These are phyloP conservation scores for Conringia planisiliqua DNA, from an alignment of 345 rosid genomes.

Conservation along the genomic window DNA sequence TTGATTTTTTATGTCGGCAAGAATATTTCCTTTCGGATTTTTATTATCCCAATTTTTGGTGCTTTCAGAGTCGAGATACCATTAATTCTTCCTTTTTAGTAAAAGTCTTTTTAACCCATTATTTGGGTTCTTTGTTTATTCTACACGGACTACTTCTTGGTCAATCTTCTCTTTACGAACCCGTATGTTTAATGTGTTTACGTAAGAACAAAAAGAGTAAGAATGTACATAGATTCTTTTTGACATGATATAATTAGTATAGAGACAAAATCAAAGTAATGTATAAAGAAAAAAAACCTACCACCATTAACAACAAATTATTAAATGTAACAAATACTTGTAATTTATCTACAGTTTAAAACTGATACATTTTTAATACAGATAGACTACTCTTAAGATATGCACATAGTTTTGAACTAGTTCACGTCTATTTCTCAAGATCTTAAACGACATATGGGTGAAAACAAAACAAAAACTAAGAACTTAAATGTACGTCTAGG, in stretches of 20 bases:
- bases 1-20: conserved; percentile 24
- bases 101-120: background rate
- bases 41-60: background rate
- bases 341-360: background rate
- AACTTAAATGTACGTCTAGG: background rate
- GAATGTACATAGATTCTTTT: background rate
- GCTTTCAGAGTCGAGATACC: background rate
- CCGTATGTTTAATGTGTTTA: background rate
- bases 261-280: background rate
- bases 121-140: background rate
- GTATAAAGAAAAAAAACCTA: background rate
- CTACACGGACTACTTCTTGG: background rate
- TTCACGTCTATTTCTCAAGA: background rate
- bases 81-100: background rate
- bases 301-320: background rate
- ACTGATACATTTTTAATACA: background rate
- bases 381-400: no score
- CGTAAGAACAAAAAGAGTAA: background rate
- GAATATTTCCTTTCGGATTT: background rate
- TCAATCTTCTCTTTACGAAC: background rate
- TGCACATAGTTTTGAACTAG: background rate
- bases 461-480: background rate
- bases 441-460: background rate
- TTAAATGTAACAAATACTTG: background rate
- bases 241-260: background rate